These are phyloP conservation scores for Polychytrium aggregatum DNA, from an alignment of 192 early-diverging fungal species.

Conservation along the genomic window DNA sequence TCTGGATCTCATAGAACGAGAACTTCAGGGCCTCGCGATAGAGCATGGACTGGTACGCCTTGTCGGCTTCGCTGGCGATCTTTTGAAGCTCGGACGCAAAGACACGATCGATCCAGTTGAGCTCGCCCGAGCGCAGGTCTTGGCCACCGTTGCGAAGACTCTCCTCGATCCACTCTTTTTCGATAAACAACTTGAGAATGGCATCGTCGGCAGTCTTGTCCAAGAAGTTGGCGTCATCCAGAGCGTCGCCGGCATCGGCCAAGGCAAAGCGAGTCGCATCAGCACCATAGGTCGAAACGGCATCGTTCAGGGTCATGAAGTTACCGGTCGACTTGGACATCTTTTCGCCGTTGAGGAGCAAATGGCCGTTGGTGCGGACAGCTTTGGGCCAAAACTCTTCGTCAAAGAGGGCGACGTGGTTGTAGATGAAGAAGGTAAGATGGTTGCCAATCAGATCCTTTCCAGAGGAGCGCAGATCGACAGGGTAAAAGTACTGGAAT, in stretches of 20 bases:
- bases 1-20: slow-evolving; percentile 82
- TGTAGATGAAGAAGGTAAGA: slow-evolving; percentile 92
- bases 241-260: slow-evolving; percentile 91
- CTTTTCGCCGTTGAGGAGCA: slow-evolving; percentile 90
- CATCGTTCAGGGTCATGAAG: slow-evolving; percentile 75
- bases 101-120: slow-evolving; percentile 75
- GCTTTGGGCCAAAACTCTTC: slow-evolving; percentile 76
- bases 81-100: slow-evolving; percentile 85
- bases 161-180: slow-evolving; percentile 85
- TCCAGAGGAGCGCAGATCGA: slow-evolving; percentile 91
- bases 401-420: slow-evolving; percentile 92
- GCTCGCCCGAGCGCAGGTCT: slow-evolving; percentile 38
- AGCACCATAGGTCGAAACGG: slow-evolving; percentile 78
- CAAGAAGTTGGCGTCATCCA: slow-evolving; percentile 99
- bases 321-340: slow-evolving; percentile 99
- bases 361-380: slow-evolving; percentile 86
- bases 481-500: slow-evolving; percentile 95
- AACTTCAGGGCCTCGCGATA: slow-evolving; percentile 88
- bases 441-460: slow-evolving; percentile 98
- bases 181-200: slow-evolving; percentile 80
- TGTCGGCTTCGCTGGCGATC: slow-evolving; percentile 52
- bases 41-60: slow-evolving; percentile 63
- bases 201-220: slow-evolving; percentile 89
- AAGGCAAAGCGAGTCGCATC: slow-evolving; percentile 91
- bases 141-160: slow-evolving; percentile 32